phyloP scores from a whole-genome alignment of 2,329 filamentous ascomycete species.

The Fusarium anthophilum region DNA sequence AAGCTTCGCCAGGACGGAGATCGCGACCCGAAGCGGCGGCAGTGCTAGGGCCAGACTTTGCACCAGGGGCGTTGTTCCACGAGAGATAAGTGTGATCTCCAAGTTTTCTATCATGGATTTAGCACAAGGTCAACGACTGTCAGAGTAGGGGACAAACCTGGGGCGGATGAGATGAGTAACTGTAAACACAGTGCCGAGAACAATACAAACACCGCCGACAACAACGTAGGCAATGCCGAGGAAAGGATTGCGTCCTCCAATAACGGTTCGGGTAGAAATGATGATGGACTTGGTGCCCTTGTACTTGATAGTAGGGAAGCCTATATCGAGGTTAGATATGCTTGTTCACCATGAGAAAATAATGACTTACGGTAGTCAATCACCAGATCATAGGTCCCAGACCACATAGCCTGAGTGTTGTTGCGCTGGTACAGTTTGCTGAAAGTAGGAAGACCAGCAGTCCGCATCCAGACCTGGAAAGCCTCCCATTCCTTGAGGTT shows the following conservation, averaged over 20 bases:
- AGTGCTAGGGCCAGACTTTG: slow-evolving; percentile 53
- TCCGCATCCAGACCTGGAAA: slow-evolving; percentile 99
- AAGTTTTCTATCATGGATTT: slow-evolving; percentile 75
- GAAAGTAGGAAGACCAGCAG: slow-evolving; percentile 91
- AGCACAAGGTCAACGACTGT: neutral
- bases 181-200: slow-evolving; percentile 89
- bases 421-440: slow-evolving; percentile 93
- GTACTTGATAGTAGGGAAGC: slow-evolving; percentile 81
- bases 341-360: neutral
- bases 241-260: slow-evolving; percentile 95
- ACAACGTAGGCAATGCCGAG: slow-evolving; percentile 96
- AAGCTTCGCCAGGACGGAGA: slow-evolving; percentile 55
- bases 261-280: slow-evolving; percentile 88
- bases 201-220: slow-evolving; percentile 90
- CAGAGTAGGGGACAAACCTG: slow-evolving; percentile 64
- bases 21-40: slow-evolving; percentile 67
- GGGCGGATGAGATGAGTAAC: slow-evolving; percentile 91
- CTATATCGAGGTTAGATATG: slow-evolving; percentile 55
- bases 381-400: slow-evolving; percentile 79
- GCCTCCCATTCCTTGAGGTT: slow-evolving; percentile 79
- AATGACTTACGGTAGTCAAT: slow-evolving; percentile 78
- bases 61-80: slow-evolving; percentile 78
- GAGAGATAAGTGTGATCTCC: slow-evolving; percentile 97
- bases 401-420: slow-evolving; percentile 71
- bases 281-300: slow-evolving; percentile 90